A percentile compares a stretch with the other conserved stretches of the same genome.
Conservation (phyloP, 2,329 filamentous ascomycete genomes). For the Elsinoe australis region DNA sequence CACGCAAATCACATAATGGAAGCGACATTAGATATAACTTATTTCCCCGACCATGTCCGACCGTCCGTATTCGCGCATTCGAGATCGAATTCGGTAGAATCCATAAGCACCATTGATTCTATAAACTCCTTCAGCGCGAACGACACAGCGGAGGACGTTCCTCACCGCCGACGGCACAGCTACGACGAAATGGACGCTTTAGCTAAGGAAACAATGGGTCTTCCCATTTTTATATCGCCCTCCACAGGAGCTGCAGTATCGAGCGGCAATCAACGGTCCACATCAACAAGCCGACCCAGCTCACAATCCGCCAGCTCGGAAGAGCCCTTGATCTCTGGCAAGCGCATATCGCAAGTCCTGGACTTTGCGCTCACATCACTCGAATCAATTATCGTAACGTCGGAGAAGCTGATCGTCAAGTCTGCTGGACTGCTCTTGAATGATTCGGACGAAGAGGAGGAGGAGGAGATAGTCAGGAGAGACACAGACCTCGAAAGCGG, state of each 20-base stretch:
- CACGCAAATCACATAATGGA: background rate
- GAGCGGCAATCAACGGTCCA: background rate
- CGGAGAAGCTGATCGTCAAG: conserved; percentile 13
- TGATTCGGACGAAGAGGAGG: conserved; percentile 1
- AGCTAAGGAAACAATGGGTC: conserved; percentile 16
- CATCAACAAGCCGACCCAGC: background rate
- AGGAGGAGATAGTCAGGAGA: background rate
- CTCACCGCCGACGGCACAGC: background rate
- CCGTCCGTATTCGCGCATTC: background rate
- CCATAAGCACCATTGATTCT: conserved; percentile 1
- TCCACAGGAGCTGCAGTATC: background rate
- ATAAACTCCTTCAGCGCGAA: background rate
- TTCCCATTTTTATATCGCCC: conserved; percentile 17
- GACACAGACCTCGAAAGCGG: conserved; percentile 4
- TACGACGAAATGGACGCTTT: conserved; percentile 13
- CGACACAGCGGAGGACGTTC: background rate
- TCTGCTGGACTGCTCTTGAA: conserved; percentile 3
- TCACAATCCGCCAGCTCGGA: background rate
- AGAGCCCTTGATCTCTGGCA: conserved; percentile 1
- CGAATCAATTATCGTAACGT: conserved; percentile 6
- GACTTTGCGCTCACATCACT: conserved; percentile 15
- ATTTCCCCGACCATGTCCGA: background rate
- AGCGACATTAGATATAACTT: background rate
- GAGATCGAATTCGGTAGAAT: conserved; percentile 5
- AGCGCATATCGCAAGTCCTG: conserved; percentile 9